Evolutionary conservation across 805 yeast genomes (phyloP), one percentile per base, ranked within the genome.

Genomic region (Nakazawaea populi): DNA sequence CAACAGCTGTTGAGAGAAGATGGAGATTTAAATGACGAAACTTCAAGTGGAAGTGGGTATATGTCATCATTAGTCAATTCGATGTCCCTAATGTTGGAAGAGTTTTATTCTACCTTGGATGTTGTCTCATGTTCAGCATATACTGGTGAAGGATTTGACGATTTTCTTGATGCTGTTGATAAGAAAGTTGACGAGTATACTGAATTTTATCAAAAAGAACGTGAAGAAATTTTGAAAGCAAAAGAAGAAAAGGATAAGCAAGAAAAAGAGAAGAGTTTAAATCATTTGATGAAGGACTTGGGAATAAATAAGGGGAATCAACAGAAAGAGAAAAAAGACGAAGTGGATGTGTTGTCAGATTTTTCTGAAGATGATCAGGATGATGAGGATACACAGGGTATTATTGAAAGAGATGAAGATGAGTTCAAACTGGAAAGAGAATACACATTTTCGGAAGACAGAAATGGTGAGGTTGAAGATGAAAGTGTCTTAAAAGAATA

Each of bases 111-210:
- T 0, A 91, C 91, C 52, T 71, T 94, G 55, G 98, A 94, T 64
- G 88, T 91, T 54, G 96, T 87, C 42, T 84, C 89, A n/a, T 96
- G 90, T 11, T 89, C 97, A 42, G 82, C 97, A 43, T 87, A 82
- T 61, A 91, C 98, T 0, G 99, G 99, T 14, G 85, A 76, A 3
- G 99, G 99, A 0, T 88, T 94, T 63, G 96, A 90, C 62, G 96
- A 90, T 27, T 92, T 94, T 61, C 65, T 92, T 60, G 73, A 71
- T n/a, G 87, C 89, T 1, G 94, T 94, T 5, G 96, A 89, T 60
- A 76, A 79, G 53, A 94, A 94, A 68, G 90, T 85, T 44, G 88
- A 83, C 38, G 99, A 94, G 67, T 94, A 85, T 66, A 82, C 89
- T 53, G 81, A 82, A 53, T 91, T 75, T 60, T 94, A 94, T 66